Conservation (phyloP, 1,284 basidiomycete genomes). For the Pseudozyma thailandica region DNA sequence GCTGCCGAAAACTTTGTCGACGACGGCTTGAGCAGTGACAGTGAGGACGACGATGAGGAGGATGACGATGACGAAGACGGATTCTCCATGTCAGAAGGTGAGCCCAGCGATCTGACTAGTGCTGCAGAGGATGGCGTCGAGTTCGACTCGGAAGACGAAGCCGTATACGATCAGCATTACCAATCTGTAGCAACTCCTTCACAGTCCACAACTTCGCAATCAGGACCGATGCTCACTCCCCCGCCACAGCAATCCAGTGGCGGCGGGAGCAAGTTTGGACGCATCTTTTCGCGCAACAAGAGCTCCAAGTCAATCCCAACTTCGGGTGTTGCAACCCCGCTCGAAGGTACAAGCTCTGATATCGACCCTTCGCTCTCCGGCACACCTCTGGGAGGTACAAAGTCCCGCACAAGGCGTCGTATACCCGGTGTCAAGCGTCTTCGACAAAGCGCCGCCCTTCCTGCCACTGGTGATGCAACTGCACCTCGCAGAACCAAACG, state of each 20-base stretch:
- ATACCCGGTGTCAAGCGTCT: slow-evolving; percentile 34
- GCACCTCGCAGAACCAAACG: background rate
- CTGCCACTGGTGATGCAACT: background rate
- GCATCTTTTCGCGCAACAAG: slow-evolving; percentile 39
- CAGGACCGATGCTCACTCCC: slow-evolving; percentile 19
- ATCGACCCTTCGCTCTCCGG: slow-evolving; percentile 16
- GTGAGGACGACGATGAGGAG: slow-evolving; percentile 40
- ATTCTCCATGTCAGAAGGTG: slow-evolving; percentile 24
- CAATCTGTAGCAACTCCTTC: slow-evolving; percentile 23
- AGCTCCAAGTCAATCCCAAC: slow-evolving; percentile 17
- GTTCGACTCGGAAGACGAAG: slow-evolving; percentile 36
- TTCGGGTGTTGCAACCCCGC: slow-evolving; percentile 31
- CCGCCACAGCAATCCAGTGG: slow-evolving; percentile 10
- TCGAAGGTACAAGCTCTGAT: slow-evolving; percentile 23
- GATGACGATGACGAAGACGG: slow-evolving; percentile 27
- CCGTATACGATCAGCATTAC: slow-evolving; percentile 43
- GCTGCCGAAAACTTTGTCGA: slow-evolving; percentile 57
- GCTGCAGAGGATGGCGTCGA: slow-evolving; percentile 8
- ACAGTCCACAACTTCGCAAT: background rate
- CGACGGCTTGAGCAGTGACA: slow-evolving; percentile 52
- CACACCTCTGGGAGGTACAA: slow-evolving; percentile 19
- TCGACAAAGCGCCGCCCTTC: slow-evolving; percentile 8
- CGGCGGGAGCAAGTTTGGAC: slow-evolving; percentile 33
- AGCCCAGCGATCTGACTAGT: slow-evolving; percentile 28
- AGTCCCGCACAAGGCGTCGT: slow-evolving; percentile 23